Evolutionary conservation across 1,284 basidiomycete species (phyloP).

Genomic region (Xerocomus nothofagi): DNA sequence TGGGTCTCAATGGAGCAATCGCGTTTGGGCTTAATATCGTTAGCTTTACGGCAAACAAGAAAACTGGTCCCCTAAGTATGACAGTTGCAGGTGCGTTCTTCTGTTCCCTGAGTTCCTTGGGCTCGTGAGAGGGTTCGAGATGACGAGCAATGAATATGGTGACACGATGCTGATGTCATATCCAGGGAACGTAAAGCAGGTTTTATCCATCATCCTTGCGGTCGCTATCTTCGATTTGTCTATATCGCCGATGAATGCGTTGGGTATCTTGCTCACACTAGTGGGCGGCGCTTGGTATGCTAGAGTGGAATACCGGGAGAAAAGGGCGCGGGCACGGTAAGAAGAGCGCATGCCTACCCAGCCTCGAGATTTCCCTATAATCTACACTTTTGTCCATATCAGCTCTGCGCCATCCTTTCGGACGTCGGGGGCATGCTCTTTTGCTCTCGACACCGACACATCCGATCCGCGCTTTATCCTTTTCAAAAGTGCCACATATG

Average conservation of each 20-base stretch:
- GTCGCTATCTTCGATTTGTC: slow-evolving; percentile 81
- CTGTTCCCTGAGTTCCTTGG: neutral
- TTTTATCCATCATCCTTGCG: slow-evolving; percentile 85
- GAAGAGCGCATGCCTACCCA: neutral
- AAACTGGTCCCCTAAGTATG: slow-evolving; percentile 84
- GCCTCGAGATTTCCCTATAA: neutral
- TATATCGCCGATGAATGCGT: slow-evolving; percentile 74
- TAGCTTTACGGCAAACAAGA: slow-evolving; percentile 89
- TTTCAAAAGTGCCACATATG: neutral
- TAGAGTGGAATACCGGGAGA: slow-evolving; percentile 68
- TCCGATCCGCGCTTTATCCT: neutral
- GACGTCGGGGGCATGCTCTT: neutral
- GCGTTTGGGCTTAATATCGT: slow-evolving; percentile 92
- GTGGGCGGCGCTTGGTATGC: slow-evolving; percentile 85
- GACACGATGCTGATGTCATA: slow-evolving; percentile 3
- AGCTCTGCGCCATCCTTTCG: neutral
- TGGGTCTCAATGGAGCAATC: slow-evolving; percentile 78
- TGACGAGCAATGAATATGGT: neutral
- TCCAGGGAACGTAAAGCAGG: slow-evolving; percentile 90
- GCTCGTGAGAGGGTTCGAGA: neutral
- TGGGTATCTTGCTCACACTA: slow-evolving; percentile 82
- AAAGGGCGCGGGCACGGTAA: slow-evolving; percentile 31
- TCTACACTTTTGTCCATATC: neutral
- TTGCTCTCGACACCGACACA: neutral
- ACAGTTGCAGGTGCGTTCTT: slow-evolving; percentile 73